Conservation (phyloP, 1,139 yeast genomes). For the Zygoascus sp. region DNA sequence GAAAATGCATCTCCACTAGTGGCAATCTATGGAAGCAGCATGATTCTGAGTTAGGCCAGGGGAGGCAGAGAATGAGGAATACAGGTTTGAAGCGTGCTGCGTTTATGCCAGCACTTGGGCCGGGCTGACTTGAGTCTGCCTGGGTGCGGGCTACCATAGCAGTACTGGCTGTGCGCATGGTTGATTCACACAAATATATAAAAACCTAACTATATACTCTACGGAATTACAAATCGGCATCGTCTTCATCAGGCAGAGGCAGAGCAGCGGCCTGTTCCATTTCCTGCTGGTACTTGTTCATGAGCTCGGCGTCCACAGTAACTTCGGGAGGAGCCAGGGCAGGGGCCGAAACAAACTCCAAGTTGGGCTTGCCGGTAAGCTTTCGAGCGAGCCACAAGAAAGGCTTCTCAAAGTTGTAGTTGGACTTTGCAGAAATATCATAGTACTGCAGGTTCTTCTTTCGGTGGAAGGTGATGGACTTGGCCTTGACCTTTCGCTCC, state of each 20-base stretch:
- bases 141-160: no score
- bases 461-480: constrained; percentile 99
- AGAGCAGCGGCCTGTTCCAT: constrained; percentile 99
- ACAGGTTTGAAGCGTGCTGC: no score
- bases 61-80: no score
- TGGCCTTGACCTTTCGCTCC: constrained; percentile 99
- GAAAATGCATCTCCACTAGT: no score
- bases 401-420: constrained; percentile 99
- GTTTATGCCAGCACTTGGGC: no score
- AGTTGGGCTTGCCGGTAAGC: constrained; percentile 95
- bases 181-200: not conserved
- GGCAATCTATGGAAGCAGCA: no score
- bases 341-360: constrained; percentile 98
- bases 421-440: constrained; percentile 98
- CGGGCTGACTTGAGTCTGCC: no score
- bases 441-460: constrained; percentile 99
- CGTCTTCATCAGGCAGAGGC: constrained; percentile 99
- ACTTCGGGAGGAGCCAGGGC: constrained; percentile 99
- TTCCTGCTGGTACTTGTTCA: constrained; percentile 98
- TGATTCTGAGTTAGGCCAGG: no score
- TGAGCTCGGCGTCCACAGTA: constrained; percentile 89
- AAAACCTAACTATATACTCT: not conserved
- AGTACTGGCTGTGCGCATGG: no score
- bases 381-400: constrained; percentile 99
- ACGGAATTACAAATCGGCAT: constrained; percentile 87